These are phyloP conservation scores for Candida sanyiensis DNA, from an alignment of 805 yeast genomes.

Conservation along the genomic window DNA sequence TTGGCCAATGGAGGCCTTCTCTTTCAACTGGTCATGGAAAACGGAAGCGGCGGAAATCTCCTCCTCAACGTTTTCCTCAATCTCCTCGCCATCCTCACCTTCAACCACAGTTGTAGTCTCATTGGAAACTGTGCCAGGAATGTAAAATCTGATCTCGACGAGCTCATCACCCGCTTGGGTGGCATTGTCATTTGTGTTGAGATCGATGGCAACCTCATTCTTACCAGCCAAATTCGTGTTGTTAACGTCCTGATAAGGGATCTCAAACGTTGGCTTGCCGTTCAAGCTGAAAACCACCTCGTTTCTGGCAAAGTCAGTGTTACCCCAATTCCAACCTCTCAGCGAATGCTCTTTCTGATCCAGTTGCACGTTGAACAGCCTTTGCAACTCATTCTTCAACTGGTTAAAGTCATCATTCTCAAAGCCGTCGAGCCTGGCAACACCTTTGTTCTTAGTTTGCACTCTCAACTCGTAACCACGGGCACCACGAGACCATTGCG, in stretches of 20 bases:
- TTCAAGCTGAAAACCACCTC: slow-evolving; percentile 83
- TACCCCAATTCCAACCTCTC: slow-evolving; percentile 99
- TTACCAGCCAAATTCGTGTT: slow-evolving; percentile 89
- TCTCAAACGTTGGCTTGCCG: slow-evolving; percentile 85
- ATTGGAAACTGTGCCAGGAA: slow-evolving; percentile 73
- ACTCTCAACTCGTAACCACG: slow-evolving; percentile 86
- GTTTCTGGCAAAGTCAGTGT: slow-evolving; percentile 83
- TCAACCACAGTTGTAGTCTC: slow-evolving; percentile 17
- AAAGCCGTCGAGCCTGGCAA: slow-evolving; percentile 86
- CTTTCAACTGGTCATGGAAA: slow-evolving; percentile 87
- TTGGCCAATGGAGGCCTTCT: slow-evolving; percentile 90
- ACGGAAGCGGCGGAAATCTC: slow-evolving; percentile 71
- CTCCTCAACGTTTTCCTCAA: slow-evolving; percentile 29
- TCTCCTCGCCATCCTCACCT: slow-evolving; percentile 30
- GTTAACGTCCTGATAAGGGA: slow-evolving; percentile 74
- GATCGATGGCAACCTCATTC: slow-evolving; percentile 88
- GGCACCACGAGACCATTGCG: slow-evolving; percentile 90
- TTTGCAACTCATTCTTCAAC: slow-evolving; percentile 76
- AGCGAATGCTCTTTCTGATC: slow-evolving; percentile 88
- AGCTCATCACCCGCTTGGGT: slow-evolving; percentile 88
- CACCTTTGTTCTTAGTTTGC: slow-evolving; percentile 85
- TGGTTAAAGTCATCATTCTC: slow-evolving; percentile 76
- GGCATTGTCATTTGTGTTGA: slow-evolving; percentile 49
- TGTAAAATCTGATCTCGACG: slow-evolving; percentile 88
- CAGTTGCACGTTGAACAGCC: slow-evolving; percentile 64